Evolutionary conservation across 345 rosid species (phyloP).

Genomic region (Sisymbrium altissimum): DNA sequence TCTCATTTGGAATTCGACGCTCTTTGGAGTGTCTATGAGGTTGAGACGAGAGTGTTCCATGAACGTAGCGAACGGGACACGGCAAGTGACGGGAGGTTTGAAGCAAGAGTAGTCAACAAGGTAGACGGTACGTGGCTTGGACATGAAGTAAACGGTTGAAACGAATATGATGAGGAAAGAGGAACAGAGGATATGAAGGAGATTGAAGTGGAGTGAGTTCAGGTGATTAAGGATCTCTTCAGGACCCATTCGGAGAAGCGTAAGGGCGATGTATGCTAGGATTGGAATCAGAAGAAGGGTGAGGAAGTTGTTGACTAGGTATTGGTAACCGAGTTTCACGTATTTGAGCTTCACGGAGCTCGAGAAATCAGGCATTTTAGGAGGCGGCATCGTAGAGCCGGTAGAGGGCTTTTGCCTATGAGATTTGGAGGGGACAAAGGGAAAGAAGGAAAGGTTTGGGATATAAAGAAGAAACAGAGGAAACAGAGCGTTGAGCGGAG

Average conservation of each 20-base stretch:
- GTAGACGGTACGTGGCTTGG: slow-evolving; percentile 57
- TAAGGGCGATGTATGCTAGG: slow-evolving; percentile 35
- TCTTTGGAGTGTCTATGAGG: slow-evolving; percentile 42
- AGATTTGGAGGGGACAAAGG: slow-evolving; percentile 6
- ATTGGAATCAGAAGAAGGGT: slow-evolving; percentile 51
- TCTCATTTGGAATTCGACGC: slow-evolving; percentile 62
- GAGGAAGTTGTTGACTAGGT: slow-evolving; percentile 62
- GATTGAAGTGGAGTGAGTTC: slow-evolving; percentile 47
- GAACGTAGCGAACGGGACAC: slow-evolving; percentile 65
- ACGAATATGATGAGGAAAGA: slow-evolving; percentile 41
- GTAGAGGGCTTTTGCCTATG: background rate
- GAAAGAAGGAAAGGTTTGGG: background rate
- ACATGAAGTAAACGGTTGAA: slow-evolving; percentile 62
- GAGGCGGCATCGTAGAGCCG: slow-evolving; percentile 51
- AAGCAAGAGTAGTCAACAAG: slow-evolving; percentile 62
- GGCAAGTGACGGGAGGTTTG: slow-evolving; percentile 55
- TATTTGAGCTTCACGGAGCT: slow-evolving; percentile 66
- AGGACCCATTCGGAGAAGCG: slow-evolving; percentile 54
- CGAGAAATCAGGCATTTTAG: slow-evolving; percentile 42
- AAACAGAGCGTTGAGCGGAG: slow-evolving; percentile 22
- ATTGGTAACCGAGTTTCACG: slow-evolving; percentile 70
- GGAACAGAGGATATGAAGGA: slow-evolving; percentile 43
- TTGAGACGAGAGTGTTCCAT: slow-evolving; percentile 61
- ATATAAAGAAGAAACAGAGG: slow-evolving; percentile 25
- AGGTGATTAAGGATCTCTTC: slow-evolving; percentile 42